A percentile compares a stretch with the other conserved stretches of the same genome.
Evolutionary conservation across 306 rosid species (phyloP).

Genomic region (Rubus parviflorus): DNA sequence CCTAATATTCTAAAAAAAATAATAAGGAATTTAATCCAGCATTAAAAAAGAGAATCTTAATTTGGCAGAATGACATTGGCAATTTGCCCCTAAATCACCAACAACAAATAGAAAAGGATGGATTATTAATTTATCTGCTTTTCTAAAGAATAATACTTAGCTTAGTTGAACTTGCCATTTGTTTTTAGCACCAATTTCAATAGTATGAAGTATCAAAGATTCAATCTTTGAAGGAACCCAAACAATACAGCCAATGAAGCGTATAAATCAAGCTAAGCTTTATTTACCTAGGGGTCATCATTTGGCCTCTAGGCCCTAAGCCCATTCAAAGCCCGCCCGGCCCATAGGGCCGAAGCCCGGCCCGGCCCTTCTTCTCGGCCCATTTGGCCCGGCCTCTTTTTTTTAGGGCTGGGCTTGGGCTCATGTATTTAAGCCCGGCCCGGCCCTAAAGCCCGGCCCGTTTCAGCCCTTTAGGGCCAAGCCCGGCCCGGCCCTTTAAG

Average conservation of each 20-base stretch:
- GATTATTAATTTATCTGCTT: not conserved
- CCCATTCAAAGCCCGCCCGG: no score
- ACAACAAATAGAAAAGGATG: not conserved
- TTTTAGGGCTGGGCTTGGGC: no score
- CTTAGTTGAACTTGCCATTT: not conserved
- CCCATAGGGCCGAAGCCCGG: no score
- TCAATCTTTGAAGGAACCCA: not conserved
- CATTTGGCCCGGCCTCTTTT: no score
- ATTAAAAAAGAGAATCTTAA: constrained; percentile 36
- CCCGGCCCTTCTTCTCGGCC: no score
- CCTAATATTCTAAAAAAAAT: not conserved
- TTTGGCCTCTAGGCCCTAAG: no score
- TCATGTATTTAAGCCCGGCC: no score
- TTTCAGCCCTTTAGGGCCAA: no score
- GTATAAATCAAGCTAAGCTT: not conserved
- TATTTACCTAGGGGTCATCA: no score
- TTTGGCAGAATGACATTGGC: constrained; percentile 29
- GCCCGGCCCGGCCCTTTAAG: no score
- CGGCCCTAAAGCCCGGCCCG: no score
- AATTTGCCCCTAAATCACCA: constrained; percentile 5
- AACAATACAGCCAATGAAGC: not conserved
- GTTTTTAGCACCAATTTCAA: no score
- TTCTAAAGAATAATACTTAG: not conserved
- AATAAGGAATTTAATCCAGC: not conserved
- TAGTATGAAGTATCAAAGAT: not conserved